Conservation (phyloP, 352 stramenopile genomes). For the Aphanomyces invadans region DNA sequence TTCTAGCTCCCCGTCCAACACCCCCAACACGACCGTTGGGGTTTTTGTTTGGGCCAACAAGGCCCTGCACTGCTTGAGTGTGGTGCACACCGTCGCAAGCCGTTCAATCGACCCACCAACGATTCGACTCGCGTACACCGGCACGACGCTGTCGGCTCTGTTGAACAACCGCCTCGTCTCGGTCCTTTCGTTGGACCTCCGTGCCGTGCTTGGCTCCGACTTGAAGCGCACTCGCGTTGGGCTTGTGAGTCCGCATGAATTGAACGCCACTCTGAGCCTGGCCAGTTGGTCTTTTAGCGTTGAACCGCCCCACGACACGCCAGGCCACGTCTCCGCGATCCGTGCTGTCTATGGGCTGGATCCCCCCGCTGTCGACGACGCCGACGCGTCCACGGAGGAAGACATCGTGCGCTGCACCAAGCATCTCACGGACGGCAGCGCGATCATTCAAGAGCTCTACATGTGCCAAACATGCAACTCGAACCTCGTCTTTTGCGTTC, state of each 20-base stretch:
- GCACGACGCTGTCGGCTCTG: not conserved
- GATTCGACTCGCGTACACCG: constrained; percentile 6
- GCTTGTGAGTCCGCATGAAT: constrained; percentile 4
- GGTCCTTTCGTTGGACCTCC: constrained; percentile 7
- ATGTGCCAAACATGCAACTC: constrained; percentile 78
- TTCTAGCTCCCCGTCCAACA: too few species aligned
- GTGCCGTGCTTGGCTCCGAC: not conserved
- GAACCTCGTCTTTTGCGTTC: constrained; percentile 49
- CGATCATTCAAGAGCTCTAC: constrained; percentile 67
- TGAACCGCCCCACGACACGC: not conserved
- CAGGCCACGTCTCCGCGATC: constrained; percentile 28
- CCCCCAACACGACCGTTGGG: constrained; percentile 4
- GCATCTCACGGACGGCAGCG: constrained; percentile 69
- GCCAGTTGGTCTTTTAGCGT: not conserved
- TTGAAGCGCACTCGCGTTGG: not conserved
- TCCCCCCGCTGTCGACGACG: constrained; percentile 22
- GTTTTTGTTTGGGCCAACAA: constrained; percentile 31
- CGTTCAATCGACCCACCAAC: too few species aligned
- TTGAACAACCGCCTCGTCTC: not conserved
- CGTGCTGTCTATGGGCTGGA: constrained; percentile 38
- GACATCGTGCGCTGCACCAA: constrained; percentile 44
- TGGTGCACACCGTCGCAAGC: constrained; percentile 26
- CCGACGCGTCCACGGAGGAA: constrained; percentile 17
- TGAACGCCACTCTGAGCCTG: not conserved
- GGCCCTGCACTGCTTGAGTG: constrained; percentile 26